These are phyloP conservation scores for Lecanicillium sp. DNA, from an alignment of 2,329 filamentous ascomycete species.

Conservation along the genomic window DNA sequence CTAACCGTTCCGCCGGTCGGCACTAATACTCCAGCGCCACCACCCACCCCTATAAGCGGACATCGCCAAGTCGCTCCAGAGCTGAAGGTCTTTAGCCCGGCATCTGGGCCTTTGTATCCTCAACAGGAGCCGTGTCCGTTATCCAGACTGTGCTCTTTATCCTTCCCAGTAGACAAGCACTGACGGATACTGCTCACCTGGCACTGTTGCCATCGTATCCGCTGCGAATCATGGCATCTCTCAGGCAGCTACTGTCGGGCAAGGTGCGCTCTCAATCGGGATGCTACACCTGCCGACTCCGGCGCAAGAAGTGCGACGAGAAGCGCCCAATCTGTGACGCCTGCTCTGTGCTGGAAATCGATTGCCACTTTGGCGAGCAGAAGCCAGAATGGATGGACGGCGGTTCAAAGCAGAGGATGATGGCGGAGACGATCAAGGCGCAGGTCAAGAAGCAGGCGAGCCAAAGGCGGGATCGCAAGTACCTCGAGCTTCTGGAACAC, in stretches of 20 bases:
- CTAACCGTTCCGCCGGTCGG: no score
- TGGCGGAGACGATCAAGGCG: slow-evolving; percentile 44
- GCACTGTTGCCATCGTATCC: not conserved
- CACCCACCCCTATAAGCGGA: no score
- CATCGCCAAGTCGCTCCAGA: no score
- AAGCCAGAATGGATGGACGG: slow-evolving; percentile 54
- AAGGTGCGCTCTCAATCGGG: slow-evolving; percentile 36
- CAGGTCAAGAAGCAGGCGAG: slow-evolving; percentile 47
- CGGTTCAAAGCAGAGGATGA: slow-evolving; percentile 37
- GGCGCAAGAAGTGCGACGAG: slow-evolving; percentile 55
- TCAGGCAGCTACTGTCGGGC: slow-evolving; percentile 14
- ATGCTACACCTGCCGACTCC: slow-evolving; percentile 53
- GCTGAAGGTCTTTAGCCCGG: no score
- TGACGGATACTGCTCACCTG: no score
- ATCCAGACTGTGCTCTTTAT: not conserved
- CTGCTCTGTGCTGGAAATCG: slow-evolving; percentile 46
- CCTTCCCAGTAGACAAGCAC: no score
- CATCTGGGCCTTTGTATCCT: no score
- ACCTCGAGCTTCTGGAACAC: slow-evolving; percentile 32
- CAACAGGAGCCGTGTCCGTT: not conserved
- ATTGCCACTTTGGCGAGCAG: slow-evolving; percentile 41
- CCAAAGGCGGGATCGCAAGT: slow-evolving; percentile 40
- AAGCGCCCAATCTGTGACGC: slow-evolving; percentile 39
- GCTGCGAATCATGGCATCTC: slow-evolving; percentile 13
- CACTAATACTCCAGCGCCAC: no score